Conservation (phyloP, 352 stramenopile genomes). For the Peronospora farinosa region DNA sequence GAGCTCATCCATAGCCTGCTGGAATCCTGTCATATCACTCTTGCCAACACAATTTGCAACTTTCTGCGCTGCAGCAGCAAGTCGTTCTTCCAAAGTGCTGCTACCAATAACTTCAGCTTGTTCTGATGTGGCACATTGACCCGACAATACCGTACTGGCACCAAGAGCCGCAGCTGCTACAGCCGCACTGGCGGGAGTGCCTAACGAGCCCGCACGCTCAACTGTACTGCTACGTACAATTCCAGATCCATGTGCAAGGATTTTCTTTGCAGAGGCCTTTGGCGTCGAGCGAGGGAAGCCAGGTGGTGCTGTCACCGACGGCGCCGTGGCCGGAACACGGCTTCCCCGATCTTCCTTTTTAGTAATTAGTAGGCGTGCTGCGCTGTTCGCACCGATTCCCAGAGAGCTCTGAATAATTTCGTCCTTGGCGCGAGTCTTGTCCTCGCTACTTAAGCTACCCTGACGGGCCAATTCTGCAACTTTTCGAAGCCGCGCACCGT, state of each 20-base stretch:
- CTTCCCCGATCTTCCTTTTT: slow-evolving; percentile 45
- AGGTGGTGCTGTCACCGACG: slow-evolving; percentile 32
- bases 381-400: slow-evolving; percentile 59
- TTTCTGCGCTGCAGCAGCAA: slow-evolving; percentile 55
- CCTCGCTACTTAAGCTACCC: slow-evolving; percentile 72
- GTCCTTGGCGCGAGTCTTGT: slow-evolving; percentile 81
- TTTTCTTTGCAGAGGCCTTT: slow-evolving; percentile 47
- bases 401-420: slow-evolving; percentile 86
- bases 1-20: slow-evolving; percentile 75
- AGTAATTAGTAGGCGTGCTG: slow-evolving; percentile 47
- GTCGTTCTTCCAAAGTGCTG: slow-evolving; percentile 53
- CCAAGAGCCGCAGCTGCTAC: slow-evolving; percentile 17
- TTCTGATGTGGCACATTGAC: slow-evolving; percentile 21
- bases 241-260: slow-evolving; percentile 39
- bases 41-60: slow-evolving; percentile 73
- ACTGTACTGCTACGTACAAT: slow-evolving; percentile 41
- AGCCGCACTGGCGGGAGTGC: slow-evolving; percentile 18
- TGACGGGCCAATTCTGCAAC: slow-evolving; percentile 70
- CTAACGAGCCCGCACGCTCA: slow-evolving; percentile 10
- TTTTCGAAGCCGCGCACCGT: slow-evolving; percentile 65
- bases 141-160: slow-evolving; percentile 29
- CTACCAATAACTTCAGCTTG: slow-evolving; percentile 18
- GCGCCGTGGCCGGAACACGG: slow-evolving; percentile 22
- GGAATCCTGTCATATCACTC: slow-evolving; percentile 75
- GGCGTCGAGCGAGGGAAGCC: slow-evolving; percentile 49